These are phyloP conservation scores for Pseudogymnoascus sp. DNA, from an alignment of 2,329 filamentous ascomycete species.

Conservation along the genomic window DNA sequence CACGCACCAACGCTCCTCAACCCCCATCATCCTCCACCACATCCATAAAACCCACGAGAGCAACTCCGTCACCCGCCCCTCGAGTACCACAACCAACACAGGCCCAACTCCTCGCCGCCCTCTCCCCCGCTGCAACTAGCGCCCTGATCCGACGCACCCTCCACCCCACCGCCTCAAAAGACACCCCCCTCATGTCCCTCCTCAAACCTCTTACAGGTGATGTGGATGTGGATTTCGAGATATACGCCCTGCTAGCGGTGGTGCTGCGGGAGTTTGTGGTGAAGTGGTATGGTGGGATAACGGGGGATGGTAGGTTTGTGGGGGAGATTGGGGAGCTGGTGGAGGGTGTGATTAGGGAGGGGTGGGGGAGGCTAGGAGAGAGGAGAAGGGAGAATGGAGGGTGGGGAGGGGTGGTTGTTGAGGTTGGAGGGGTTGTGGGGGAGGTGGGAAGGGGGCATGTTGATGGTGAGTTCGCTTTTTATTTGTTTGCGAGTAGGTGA, in stretches of 20 bases:
- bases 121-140: conserved; percentile 70
- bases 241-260: conserved; percentile 87
- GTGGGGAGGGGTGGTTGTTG: conserved; percentile 72
- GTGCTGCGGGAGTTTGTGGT: conserved; percentile 85
- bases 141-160: conserved; percentile 76
- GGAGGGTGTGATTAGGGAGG: conserved; percentile 70
- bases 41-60: background rate
- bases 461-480: conserved; percentile 47
- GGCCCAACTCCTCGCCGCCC: conserved; percentile 34
- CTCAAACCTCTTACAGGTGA: conserved; percentile 88
- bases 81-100: background rate
- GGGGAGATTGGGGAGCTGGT: conserved; percentile 73
- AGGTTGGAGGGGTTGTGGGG: conserved; percentile 81
- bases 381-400: conserved; percentile 72
- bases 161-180: conserved; percentile 27
- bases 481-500: background rate
- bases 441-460: conserved; percentile 74
- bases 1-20: background rate
- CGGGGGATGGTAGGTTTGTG: conserved; percentile 79
- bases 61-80: background rate
- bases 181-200: conserved; percentile 63
- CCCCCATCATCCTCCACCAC: background rate
- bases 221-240: conserved; percentile 84
- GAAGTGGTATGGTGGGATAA: conserved; percentile 89
- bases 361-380: conserved; percentile 69